Evolutionary conservation across 352 stramenopile species (phyloP).

Genomic region (Globisporangium parvum): DNA sequence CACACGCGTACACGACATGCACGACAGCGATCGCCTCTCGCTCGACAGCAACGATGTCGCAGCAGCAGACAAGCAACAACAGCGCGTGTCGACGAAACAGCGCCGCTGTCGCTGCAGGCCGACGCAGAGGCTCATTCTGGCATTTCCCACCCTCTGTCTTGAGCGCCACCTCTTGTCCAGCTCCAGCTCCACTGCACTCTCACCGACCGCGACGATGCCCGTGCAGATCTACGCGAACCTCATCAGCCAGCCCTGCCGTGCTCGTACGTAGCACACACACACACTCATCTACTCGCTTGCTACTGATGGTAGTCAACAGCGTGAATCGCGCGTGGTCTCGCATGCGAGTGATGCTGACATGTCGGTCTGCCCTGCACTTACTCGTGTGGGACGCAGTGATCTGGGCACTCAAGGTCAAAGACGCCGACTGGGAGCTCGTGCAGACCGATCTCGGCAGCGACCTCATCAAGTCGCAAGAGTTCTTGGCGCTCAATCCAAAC

Average conservation of each 20-base stretch:
- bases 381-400: not conserved
- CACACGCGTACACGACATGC: too few relatives aligned
- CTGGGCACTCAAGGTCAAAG: conserved; percentile 13
- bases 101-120: too few relatives aligned
- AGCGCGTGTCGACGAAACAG: too few relatives aligned
- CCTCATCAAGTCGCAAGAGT: conserved; percentile 43
- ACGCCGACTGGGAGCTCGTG: conserved; percentile 30
- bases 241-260: conserved; percentile 45
- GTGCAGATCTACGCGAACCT: conserved; percentile 58
- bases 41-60: too few relatives aligned
- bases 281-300: too few relatives aligned
- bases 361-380: too few relatives aligned
- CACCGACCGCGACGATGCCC: conserved; percentile 15
- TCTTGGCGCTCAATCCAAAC: conserved; percentile 49
- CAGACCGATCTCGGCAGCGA: conserved; percentile 22
- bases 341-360: not conserved
- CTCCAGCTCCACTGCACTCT: too few relatives aligned
- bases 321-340: not conserved
- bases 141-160: too few relatives aligned
- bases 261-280: conserved; percentile 12
- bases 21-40: too few relatives aligned
- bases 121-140: too few relatives aligned
- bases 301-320: conserved; percentile 6
- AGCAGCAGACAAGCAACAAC: too few relatives aligned
- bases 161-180: not conserved